Percentiles rank a stretch among this genome's conserved stretches.
Conservation (phyloP, 768 basidiomycete genomes). For the Rhodotorula sphaerocarpa region DNA sequence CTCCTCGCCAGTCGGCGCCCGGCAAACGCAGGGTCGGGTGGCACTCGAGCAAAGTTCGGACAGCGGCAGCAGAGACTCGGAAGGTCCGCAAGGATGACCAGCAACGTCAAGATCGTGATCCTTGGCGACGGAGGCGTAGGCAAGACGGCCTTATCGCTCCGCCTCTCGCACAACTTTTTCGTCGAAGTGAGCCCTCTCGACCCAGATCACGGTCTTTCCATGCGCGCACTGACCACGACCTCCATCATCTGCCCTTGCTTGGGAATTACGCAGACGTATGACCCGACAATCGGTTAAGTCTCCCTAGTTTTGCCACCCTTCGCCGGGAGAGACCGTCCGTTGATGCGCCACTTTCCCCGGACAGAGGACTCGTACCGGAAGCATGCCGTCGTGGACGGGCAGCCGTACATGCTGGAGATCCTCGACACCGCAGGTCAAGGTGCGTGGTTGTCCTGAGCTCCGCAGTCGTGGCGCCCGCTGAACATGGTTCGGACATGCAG, state of each 20-base stretch:
- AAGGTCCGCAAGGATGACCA: conserved; percentile 1
- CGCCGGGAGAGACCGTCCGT: no score
- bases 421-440: conserved; percentile 87
- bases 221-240: no score
- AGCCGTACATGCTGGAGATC: conserved; percentile 92
- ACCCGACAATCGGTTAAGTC: conserved; percentile 39
- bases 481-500: background rate
- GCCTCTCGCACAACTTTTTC: conserved; percentile 38
- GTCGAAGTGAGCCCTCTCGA: no score
- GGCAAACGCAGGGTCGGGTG: no score
- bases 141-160: conserved; percentile 48
- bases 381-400: conserved; percentile 95
- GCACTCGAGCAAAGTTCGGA: background rate
- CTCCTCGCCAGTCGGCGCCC: no score
- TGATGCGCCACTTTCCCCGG: background rate
- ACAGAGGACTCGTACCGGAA: conserved; percentile 40
- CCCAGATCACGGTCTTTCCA: no score
- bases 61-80: conserved; percentile 2
- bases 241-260: no score
- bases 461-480: no score
- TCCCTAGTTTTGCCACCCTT: no score
- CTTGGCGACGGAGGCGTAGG: conserved; percentile 48
- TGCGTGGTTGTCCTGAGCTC: conserved; percentile 14
- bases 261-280: conserved; percentile 39
- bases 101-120: conserved; percentile 42